Percentiles rank a stretch among this genome's conserved stretches.
Conservation (phyloP, 2,329 filamentous ascomycete species). For the Elsinoe fawcettii region DNA sequence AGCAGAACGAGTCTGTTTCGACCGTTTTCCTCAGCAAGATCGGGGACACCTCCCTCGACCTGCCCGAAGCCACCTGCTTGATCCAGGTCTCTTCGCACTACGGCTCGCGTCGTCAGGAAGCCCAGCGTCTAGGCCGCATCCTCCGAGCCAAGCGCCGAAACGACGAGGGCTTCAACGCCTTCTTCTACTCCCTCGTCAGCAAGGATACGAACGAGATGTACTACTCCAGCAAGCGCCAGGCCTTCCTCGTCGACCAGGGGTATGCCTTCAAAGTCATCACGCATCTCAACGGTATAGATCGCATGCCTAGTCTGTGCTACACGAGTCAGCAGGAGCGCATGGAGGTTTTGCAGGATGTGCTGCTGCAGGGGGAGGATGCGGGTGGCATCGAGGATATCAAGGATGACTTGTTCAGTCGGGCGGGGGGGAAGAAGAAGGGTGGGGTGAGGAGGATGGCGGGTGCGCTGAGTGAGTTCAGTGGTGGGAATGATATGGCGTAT, state of each 20-base stretch:
- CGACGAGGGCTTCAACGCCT: constrained; percentile 97
- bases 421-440: constrained; percentile 37
- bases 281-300: constrained; percentile 82
- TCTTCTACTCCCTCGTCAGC: constrained; percentile 95
- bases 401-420: constrained; percentile 56
- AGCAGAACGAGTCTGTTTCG: constrained; percentile 81
- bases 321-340: constrained; percentile 70
- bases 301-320: constrained; percentile 73
- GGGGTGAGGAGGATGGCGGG: constrained; percentile 72
- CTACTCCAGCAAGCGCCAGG: constrained; percentile 92
- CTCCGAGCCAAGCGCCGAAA: constrained; percentile 90
- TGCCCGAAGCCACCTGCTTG: constrained; percentile 91
- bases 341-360: constrained; percentile 79
- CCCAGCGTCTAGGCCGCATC: constrained; percentile 86
- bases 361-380: constrained; percentile 75
- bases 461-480: constrained; percentile 74
- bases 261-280: constrained; percentile 99
- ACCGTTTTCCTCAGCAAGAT: constrained; percentile 97
- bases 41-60: constrained; percentile 92
- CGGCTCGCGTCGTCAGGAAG: constrained; percentile 91
- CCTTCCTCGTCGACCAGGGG: constrained; percentile 94
- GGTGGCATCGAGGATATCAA: constrained; percentile 62
- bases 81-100: constrained; percentile 98
- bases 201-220: constrained; percentile 98
- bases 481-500: constrained; percentile 94